phyloP scores from a whole-genome alignment of 345 rosid genomes.

The Mercurialis annua region DNA sequence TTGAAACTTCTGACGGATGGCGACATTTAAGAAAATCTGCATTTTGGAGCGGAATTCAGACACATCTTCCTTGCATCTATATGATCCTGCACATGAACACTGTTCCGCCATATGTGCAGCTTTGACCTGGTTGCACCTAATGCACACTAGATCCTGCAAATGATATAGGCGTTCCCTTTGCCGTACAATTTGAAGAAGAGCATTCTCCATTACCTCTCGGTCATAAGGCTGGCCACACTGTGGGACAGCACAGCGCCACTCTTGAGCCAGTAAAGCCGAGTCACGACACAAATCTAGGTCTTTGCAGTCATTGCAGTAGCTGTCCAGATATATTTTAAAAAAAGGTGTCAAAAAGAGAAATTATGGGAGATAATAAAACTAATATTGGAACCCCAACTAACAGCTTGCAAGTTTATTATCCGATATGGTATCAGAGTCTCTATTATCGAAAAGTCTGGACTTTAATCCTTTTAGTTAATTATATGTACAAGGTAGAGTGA shows the following conservation, averaged over 20 bases:
- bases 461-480: no score
- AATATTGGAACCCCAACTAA: no score
- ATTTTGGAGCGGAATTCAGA: conserved; percentile 58
- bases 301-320: conserved; percentile 89
- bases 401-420: no score
- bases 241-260: conserved; percentile 71
- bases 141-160: conserved; percentile 79
- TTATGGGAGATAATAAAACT: no score
- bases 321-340: conserved; percentile 31
- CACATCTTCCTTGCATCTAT: conserved; percentile 63
- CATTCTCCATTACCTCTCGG: conserved; percentile 71
- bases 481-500: no score
- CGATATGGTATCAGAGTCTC: no score
- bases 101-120: conserved; percentile 80
- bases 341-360: conserved; percentile 5
- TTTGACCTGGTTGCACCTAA: conserved; percentile 85
- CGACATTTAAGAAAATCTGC: conserved; percentile 67
- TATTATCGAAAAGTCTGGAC: no score
- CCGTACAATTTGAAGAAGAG: conserved; percentile 77
- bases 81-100: conserved; percentile 80
- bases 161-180: conserved; percentile 81
- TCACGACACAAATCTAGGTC: conserved; percentile 87
- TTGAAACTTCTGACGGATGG: conserved; percentile 55
- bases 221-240: conserved; percentile 87
- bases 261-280: conserved; percentile 56